Base-by-base conservation (phyloP, 129 eudicot species). In the Scalesia atractyloides region DNA sequence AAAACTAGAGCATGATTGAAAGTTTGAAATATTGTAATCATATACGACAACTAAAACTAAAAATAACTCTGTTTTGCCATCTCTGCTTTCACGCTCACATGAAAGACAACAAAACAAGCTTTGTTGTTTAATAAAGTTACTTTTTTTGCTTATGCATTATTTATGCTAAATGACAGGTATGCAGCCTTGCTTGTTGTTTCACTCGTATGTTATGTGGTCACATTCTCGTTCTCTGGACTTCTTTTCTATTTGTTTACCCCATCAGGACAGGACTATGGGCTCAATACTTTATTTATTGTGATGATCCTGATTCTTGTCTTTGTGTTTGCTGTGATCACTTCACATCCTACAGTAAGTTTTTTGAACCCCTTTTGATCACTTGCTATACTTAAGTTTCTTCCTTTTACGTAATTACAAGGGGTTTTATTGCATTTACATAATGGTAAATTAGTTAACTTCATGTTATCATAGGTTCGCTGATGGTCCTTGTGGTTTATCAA, bases 221-320 rank as follows among this genome's bases (percentile, higher is more conserved):
- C 97, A 24, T 84, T 90, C 70, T 39, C 69, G 41, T 94, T 94
- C 68, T 85, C 91, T 41, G 98, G 89, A 9, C 74, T 90, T 70
- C 87, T 90, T 79, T 94, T 90, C 84, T 82, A 94, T 77, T 73
- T 86, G 69, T 94, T 94, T 79, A 78, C 91, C 7, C 91, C 98
- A 64, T 90, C 97, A 16, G 98, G 93, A 44, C 86, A 90, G 11
- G 98, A 94, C 61, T 90, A 97, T 74, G 97, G 98, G 46, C 91
- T 87, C 60, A 90, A 94, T 79, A 94, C 87, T 14, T 94, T 94
- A 86, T 94, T 94, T 76, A 90, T 94, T 9, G 93, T 88, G 65
- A 81, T 89, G 83, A 87, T 95, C 44, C 81, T 94, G 66, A 84
- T 90, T 26, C 82, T 90, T 54, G 96, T 87, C 13, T 81, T 94